phyloP scores from a whole-genome alignment of 2,329 filamentous ascomycete genomes.

The Simplicillium sp. region DNA sequence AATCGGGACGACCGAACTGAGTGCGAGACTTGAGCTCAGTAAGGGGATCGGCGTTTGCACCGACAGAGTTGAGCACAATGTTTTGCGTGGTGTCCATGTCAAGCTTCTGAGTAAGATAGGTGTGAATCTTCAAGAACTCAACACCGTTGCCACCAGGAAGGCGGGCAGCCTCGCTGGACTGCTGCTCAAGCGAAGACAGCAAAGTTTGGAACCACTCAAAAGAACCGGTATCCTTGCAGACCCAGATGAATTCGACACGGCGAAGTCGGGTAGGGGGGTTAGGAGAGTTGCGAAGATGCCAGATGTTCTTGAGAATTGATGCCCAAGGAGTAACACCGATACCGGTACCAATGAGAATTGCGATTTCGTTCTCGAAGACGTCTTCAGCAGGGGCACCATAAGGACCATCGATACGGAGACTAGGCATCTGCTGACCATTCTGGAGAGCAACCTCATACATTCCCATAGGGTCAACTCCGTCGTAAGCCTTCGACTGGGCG shows the following conservation, averaged over 20 bases:
- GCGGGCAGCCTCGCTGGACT: constrained; percentile 62
- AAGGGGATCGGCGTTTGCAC: constrained; percentile 76
- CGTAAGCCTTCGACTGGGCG: constrained; percentile 82
- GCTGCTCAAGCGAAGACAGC: constrained; percentile 79
- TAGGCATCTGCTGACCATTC: constrained; percentile 88
- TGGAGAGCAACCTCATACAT: constrained; percentile 97
- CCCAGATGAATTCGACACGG: constrained; percentile 98
- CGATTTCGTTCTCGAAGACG: constrained; percentile 88
- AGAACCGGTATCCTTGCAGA: constrained; percentile 88
- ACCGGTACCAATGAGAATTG: constrained; percentile 75
- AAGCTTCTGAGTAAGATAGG: constrained; percentile 88
- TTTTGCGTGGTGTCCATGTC: constrained; percentile 91
- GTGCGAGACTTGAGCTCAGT: constrained; percentile 86
- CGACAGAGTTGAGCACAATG: constrained; percentile 93
- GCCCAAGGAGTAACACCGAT: constrained; percentile 86
- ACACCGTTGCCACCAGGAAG: constrained; percentile 56
- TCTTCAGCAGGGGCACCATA: constrained; percentile 97
- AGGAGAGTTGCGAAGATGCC: constrained; percentile 83
- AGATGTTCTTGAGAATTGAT: constrained; percentile 91
- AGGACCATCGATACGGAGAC: constrained; percentile 82
- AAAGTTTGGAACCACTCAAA: constrained; percentile 99
- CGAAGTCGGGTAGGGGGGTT: constrained; percentile 84
- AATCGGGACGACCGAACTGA: constrained; percentile 92
- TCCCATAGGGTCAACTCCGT: constrained; percentile 81
- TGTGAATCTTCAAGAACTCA: constrained; percentile 96